Base-by-base conservation (phyloP, 2,329 filamentous ascomycete species). In the Colletotrichum acutatum region DNA sequence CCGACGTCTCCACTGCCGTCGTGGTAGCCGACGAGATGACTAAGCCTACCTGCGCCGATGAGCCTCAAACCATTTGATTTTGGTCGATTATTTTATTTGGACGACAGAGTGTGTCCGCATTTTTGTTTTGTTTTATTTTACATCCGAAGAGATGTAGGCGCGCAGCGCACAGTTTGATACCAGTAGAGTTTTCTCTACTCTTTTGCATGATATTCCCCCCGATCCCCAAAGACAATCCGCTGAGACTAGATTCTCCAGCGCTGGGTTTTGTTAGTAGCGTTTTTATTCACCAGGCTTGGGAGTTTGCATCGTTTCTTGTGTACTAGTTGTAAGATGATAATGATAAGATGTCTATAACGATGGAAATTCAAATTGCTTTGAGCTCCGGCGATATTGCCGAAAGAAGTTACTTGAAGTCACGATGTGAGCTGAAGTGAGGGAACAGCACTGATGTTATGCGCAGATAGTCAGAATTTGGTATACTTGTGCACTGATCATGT, bases 261-360 rank as follows among this genome's bases (percentile, higher is more conserved):
- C 22, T 62, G 6, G n/a, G 57, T 54, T 28, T 22, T 52, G 22
- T 49, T 24, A 30, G 28, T 7, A 62, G 65, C 42, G 37, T 22
- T n/a, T 54, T 1, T 26, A 19, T n/a, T 54, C 3, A 24, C 22
- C 28, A 19, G 24, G 46, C 46, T 54, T 14, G 7, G 32, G 37
- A 30, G 46, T 63, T 63, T 63, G 65, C 46, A 62, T 42, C 37
- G 57, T 68, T 49, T 26, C 28, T 49, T 49, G 19, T 49, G 19
- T 24, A 12, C 16, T 59, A 34, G 32, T 16, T 37, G 37, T 32
- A 42, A 30, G 30, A 68, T 68, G 65, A 68, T 68, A 16, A 68
- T 34, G 65, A 68, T 62, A 52, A 37, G 65, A 68, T 34, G 65
- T 63, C 42, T 16, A 19, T 68, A 12, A 68, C 53, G 65, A 68